Percentiles rank a stretch among this genome's conserved stretches.
phyloP scores from a whole-genome alignment of 345 rosid species.

The Pelargonium nanum region DNA sequence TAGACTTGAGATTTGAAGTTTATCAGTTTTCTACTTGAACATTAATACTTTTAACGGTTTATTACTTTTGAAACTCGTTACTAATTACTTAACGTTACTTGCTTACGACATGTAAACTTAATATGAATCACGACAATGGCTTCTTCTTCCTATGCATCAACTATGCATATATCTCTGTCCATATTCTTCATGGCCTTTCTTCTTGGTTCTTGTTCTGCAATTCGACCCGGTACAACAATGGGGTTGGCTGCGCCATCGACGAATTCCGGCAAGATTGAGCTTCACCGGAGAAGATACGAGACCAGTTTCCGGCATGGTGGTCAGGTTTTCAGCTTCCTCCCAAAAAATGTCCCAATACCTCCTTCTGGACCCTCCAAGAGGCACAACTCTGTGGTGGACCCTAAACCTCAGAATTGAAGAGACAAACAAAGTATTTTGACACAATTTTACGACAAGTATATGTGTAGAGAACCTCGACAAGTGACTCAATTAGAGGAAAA shows the following conservation, averaged over 20 bases:
- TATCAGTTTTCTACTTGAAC: too few species aligned
- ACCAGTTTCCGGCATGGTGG: constrained; percentile 31
- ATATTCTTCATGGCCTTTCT: constrained; percentile 15
- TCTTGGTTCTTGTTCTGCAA: constrained; percentile 19
- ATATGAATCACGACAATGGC: too few species aligned
- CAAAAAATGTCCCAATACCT: constrained; percentile 58
- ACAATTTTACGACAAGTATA: too few species aligned
- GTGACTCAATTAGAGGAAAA: too few species aligned
- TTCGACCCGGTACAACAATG: constrained; percentile 20
- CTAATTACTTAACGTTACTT: too few species aligned
- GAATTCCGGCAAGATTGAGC: constrained; percentile 6
- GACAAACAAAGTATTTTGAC: not conserved
- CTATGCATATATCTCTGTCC: not conserved
- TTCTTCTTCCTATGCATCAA: not conserved
- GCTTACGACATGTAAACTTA: too few species aligned
- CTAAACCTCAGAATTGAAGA: constrained; percentile 23
- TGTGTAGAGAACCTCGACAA: too few species aligned
- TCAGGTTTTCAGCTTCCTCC: constrained; percentile 57
- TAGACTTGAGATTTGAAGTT: too few species aligned
- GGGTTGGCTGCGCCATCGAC: constrained; percentile 3
- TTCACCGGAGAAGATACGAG: constrained; percentile 17
- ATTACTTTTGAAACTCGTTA: too few species aligned
- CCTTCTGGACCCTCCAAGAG: constrained; percentile 83
- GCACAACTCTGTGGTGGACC: constrained; percentile 46
- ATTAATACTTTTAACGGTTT: too few species aligned